A percentile compares a stretch with the other conserved stretches of the same genome.
Conservation (phyloP, 495 filamentous ascomycete genomes). For the Sabuloglossum arenarium region DNA sequence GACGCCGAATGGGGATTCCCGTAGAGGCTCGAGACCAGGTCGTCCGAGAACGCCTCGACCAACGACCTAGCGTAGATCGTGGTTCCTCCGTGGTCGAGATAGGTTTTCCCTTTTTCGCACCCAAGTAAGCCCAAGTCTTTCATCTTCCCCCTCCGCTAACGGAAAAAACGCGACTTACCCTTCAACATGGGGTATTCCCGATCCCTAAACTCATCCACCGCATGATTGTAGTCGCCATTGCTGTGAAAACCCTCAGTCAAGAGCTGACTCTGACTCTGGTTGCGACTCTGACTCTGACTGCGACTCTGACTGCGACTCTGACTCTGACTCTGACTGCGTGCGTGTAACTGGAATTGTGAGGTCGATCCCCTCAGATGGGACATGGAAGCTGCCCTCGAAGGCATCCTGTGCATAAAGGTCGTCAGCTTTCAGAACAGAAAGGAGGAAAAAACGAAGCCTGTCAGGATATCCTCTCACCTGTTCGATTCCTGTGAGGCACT, state of each 20-base stretch:
- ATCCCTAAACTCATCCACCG: not conserved
- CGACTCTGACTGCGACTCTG: too few relatives aligned
- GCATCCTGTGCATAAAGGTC: not conserved
- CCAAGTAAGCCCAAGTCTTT: not conserved
- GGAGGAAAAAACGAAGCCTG: not conserved
- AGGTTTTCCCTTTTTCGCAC: constrained; percentile 15
- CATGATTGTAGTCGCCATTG: not conserved
- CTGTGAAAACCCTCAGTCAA: not conserved
- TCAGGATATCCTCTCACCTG: not conserved
- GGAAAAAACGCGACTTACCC: not conserved
- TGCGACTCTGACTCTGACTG: too few relatives aligned
- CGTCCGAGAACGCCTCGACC: constrained; percentile 33
- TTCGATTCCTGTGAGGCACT: too few relatives aligned
- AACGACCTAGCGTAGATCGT: constrained; percentile 46
- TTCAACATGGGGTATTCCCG: not conserved
- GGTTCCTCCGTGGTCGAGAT: constrained; percentile 57
- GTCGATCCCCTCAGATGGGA: not conserved
- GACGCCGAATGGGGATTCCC: constrained; percentile 64
- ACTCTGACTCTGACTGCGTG: too few relatives aligned
- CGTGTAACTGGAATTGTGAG: not conserved
- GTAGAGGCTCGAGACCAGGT: constrained; percentile 36
- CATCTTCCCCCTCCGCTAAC: not conserved
- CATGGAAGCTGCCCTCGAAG: not conserved
- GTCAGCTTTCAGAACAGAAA: not conserved
- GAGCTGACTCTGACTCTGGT: too few relatives aligned